Evolutionary conservation across 768 basidiomycete species (phyloP).

Genomic region (Lactifluus subvellereus): DNA sequence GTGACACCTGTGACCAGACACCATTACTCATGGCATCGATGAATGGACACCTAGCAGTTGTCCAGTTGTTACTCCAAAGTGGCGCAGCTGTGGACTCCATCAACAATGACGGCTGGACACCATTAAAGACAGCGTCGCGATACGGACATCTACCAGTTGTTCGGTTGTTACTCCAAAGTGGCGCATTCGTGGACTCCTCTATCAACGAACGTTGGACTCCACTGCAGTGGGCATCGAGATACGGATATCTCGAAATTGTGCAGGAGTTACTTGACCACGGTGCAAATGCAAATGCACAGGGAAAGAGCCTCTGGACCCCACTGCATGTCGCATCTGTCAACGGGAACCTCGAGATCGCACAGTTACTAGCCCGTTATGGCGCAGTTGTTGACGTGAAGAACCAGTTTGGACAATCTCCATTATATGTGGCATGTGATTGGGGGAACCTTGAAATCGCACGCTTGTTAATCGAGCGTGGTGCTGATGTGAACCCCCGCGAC

Average conservation of each 20-base stretch:
- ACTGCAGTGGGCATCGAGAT: background rate
- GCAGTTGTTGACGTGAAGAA: background rate
- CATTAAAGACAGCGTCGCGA: background rate
- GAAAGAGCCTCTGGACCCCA: too few relatives aligned
- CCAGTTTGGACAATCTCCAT: background rate
- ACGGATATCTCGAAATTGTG: background rate
- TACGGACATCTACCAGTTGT: background rate
- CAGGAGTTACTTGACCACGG: background rate
- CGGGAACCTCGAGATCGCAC: too few relatives aligned
- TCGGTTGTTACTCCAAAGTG: too few relatives aligned
- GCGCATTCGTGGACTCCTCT: too few relatives aligned
- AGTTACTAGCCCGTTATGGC: background rate
- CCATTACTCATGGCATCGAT: too few relatives aligned
- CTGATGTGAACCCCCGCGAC: background rate
- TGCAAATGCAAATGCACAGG: background rate
- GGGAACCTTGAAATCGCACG: background rate
- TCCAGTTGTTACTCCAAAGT: too few relatives aligned
- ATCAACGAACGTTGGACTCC: too few relatives aligned
- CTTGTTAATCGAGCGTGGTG: background rate
- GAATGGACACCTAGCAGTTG: too few relatives aligned
- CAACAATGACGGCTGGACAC: background rate
- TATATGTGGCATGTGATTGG: accelerated
- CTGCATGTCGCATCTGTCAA: too few relatives aligned
- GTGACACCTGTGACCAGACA: too few relatives aligned
- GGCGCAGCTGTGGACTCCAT: too few relatives aligned